Evolutionary conservation across 345 rosid genomes (phyloP), one percentile per base, ranked within the genome.

Genomic region (Aegle marmelos): DNA sequence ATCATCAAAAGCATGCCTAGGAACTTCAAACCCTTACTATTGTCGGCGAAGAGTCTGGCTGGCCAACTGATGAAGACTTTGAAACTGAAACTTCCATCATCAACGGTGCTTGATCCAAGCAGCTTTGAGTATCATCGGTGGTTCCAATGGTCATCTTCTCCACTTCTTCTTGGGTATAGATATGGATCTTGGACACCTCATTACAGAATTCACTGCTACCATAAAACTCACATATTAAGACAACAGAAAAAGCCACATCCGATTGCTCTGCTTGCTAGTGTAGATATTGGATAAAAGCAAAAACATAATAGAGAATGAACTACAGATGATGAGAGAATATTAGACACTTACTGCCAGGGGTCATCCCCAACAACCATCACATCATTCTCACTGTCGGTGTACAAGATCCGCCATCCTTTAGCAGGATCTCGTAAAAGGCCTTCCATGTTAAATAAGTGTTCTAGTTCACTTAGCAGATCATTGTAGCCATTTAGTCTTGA

Each of bases 351-450:
- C 99, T 85, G 96, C 99, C 99, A 95, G 28, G 97, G 95, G 60
- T 91, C 97, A 76, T 95, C 98, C 0, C 99, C 99, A 37, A 93
- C 97, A 19, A 91, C 97, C 98, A 93, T 93, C 81, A 92, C 86
- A 84, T 93, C 99, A 60, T 89, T 92, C 85, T 93, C 98, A 50
- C 97, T 88, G 86, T 93, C 98, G 0, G 96, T 95, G 82, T 91
- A 95, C 81, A 95, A 83, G 78, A 95, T 83, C 79, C 80, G 87
- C 99, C 99, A 95, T 74, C 97, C 96, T 82, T 92, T 90, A 58
- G 86, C 88, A 13, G 91, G 89, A 87, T 92, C 93, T 54, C 82
- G 84, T 68, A 95, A 79, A 76, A 91, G 84, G 72, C 98, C 98
- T 84, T 95, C 97, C 96, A 95, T 92, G 87, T 87, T 74, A 80